Base-by-base conservation (phyloP, 2,329 filamentous ascomycete genomes). In the Colletotrichum noveboracense region DNA sequence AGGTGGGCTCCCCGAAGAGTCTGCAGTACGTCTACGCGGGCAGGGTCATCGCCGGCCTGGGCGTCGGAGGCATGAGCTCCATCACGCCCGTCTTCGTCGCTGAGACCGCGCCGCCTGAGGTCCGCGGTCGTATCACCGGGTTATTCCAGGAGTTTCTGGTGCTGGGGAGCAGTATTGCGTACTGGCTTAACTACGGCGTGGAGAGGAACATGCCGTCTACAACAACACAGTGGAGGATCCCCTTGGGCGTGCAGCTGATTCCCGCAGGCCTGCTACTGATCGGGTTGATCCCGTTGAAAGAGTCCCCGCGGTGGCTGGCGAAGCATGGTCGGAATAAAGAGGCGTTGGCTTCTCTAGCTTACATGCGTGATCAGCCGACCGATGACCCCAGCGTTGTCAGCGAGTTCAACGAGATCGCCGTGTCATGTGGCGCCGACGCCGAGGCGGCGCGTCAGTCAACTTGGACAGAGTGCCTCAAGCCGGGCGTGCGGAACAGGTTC, bases 41-140 rank as follows among this genome's bases (percentile, higher is more conserved):
- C 21, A 56, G 52, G 52, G 52, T 56, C 52, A 56, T 56, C 52
- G 52, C 52, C 24, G 52, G 52, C 52, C 52, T 56, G 21, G 52
- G 52, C 4, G 2, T 56, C 7, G 52, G 52, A 4, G 52, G 52
- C 21, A 56, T 56, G 52, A 56, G 52, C 24, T 56, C 52, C 21
- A 28, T 56, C 52, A 56, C 52, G 52, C 52, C 52, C 13, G 52
- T 56, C 21, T 56, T 56, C 52, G 52, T 56, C 2, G 52, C 52
- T 0, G 52, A 56, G 52, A 56, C 52, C 4, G 52, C 52, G 4
- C 52, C 52, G 12, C 52, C 52, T 14, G 52, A 88, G 24, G 7
- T 56, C 1, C 21, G 52, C 1, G 52, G 52, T 24, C 52, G 52
- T 5, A 56, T 56, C 52, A 56, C 52, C 21, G 52, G 52, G 4